Percentiles rank a stretch among this genome's conserved stretches.
Evolutionary conservation across 148 eudicot genomes (phyloP).

Genomic region (Rhododendron mucronatum): DNA sequence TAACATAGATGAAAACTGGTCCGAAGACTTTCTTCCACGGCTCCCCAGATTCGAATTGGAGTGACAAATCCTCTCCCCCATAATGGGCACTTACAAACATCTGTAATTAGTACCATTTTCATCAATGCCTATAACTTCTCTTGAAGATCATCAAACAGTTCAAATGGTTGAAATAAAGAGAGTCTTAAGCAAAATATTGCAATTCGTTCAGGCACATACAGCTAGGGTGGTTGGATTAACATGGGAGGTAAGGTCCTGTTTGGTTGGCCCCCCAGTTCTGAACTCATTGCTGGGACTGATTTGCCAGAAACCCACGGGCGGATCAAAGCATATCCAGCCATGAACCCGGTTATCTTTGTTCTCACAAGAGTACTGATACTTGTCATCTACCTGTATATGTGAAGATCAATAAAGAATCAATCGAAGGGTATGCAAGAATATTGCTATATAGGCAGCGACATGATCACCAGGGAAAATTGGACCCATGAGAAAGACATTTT

Average conservation of each 20-base stretch:
- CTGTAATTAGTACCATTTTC: constrained; percentile 25
- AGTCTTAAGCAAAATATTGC: not conserved
- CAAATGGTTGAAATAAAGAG: not conserved
- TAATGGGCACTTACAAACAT: constrained; percentile 84
- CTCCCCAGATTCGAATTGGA: constrained; percentile 64
- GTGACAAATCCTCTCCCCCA: constrained; percentile 67
- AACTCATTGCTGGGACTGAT: constrained; percentile 78
- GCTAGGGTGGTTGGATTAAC: constrained; percentile 73
- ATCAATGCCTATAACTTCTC: not conserved
- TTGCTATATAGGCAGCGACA: not conserved
- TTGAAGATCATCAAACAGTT: not conserved
- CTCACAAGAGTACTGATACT: constrained; percentile 74
- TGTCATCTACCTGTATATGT: constrained; percentile 65
- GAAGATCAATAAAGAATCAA: not conserved
- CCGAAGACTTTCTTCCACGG: constrained; percentile 93
- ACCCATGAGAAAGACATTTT: not conserved
- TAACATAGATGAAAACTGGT: constrained; percentile 85
- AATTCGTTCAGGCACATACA: constrained; percentile 28
- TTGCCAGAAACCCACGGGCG: constrained; percentile 77
- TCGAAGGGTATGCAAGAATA: not conserved
- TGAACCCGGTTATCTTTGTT: constrained; percentile 66
- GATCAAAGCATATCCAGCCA: constrained; percentile 65
- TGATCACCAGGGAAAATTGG: not conserved
- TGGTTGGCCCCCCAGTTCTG: constrained; percentile 72
- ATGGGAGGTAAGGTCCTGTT: constrained; percentile 86